A percentile compares a stretch with the other conserved stretches of the same genome.
Evolutionary conservation across 164 flowering plant genomes (phyloP).

Genomic region (Umbilicus rupestris): DNA sequence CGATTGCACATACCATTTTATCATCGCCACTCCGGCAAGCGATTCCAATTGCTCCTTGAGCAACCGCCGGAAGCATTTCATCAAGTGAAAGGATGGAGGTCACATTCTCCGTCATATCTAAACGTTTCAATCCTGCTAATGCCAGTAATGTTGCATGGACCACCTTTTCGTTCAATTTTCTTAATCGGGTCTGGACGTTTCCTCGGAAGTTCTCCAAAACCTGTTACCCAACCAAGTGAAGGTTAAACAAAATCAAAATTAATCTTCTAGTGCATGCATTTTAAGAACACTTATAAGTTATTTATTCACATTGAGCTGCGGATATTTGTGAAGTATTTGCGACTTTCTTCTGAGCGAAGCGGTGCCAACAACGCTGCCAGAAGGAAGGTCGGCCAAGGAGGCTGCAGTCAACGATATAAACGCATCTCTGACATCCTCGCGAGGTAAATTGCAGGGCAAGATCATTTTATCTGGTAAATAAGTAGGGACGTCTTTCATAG

Average conservation of each 20-base stretch:
- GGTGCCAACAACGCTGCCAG: conserved; percentile 80
- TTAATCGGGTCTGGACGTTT: conserved; percentile 88
- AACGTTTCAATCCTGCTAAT: conserved; percentile 84
- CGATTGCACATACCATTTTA: conserved; percentile 50
- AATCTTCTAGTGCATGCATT: neutral
- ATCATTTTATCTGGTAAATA: conserved; percentile 79
- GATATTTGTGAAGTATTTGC: conserved; percentile 80
- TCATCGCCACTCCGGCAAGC: conserved; percentile 84
- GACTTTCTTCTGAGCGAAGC: conserved; percentile 96
- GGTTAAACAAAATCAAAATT: neutral
- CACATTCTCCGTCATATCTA: conserved; percentile 76
- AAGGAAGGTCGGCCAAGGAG: conserved; percentile 77
- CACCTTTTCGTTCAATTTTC: conserved; percentile 72
- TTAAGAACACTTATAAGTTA: neutral
- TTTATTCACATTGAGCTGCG: conserved; percentile 60
- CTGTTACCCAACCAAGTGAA: conserved; percentile 25
- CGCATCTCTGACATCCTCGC: conserved; percentile 98
- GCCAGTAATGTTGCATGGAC: conserved; percentile 93
- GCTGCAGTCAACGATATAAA: conserved; percentile 63
- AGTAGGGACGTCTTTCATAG: conserved; percentile 99
- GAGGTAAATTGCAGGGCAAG: conserved; percentile 82
- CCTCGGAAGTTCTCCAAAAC: conserved; percentile 86
- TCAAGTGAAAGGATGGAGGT: conserved; percentile 66
- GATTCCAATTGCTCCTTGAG: conserved; percentile 99
- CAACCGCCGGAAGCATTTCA: conserved; percentile 99